Evolutionary conservation across 495 filamentous ascomycete genomes (phyloP).

Genomic region (Mytilinidion resinicola): DNA sequence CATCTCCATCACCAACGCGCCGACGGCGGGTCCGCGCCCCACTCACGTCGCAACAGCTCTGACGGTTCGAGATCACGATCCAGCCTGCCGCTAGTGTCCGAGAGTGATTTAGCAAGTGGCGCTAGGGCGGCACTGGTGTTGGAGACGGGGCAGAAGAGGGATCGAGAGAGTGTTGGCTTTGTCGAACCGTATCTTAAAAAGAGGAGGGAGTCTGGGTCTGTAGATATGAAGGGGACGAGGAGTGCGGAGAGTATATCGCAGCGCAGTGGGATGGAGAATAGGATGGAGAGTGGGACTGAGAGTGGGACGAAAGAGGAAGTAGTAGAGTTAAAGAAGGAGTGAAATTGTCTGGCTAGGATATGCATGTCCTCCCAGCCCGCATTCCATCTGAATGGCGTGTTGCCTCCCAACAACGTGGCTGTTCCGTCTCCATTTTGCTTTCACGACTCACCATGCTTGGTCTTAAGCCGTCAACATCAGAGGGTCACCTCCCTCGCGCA

Average conservation of each 20-base stretch:
- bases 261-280: conserved; percentile 5
- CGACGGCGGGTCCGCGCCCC: conserved; percentile 16
- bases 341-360: too few relatives aligned
- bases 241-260: conserved; percentile 21
- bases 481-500: too few relatives aligned
- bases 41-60: conserved; percentile 20
- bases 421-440: too few relatives aligned
- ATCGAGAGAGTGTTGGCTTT: too few relatives aligned
- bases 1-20: conserved; percentile 23
- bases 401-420: too few relatives aligned
- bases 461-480: too few relatives aligned
- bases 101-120: conserved; percentile 13
- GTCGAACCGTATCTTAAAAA: conserved; percentile 19
- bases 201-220: conserved; percentile 10
- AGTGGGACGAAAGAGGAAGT: conserved; percentile 12
- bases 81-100: conserved; percentile 22
- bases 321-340: conserved; percentile 3
- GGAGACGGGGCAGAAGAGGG: too few relatives aligned
- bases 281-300: too few relatives aligned
- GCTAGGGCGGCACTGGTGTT: conserved; percentile 6
- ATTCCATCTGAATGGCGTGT: too few relatives aligned
- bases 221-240: conserved; percentile 10
- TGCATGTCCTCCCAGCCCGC: too few relatives aligned
- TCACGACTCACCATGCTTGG: too few relatives aligned
- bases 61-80: conserved; percentile 15